phyloP scores from a whole-genome alignment of 805 yeast genomes.

The Sugiyamaella mastotermitis region DNA sequence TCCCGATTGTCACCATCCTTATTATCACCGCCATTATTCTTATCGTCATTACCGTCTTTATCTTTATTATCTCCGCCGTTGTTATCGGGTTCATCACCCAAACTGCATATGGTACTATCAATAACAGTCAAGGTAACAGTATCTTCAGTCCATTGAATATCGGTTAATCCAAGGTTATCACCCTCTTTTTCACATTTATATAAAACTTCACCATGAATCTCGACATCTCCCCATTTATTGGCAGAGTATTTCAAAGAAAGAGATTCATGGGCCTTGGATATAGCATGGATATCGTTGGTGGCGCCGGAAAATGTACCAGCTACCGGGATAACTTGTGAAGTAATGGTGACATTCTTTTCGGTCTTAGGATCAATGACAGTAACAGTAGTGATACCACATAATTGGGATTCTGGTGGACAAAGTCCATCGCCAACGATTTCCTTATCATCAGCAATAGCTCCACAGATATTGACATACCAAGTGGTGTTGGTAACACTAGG shows the following conservation, averaged over 20 bases:
- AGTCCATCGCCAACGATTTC: conserved; percentile 31
- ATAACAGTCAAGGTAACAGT: no score
- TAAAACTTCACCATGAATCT: conserved; percentile 2
- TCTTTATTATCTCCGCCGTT: conserved; percentile 20
- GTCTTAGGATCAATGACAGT: conserved; percentile 45
- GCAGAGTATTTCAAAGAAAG: no score
- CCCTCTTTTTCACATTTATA: neutral
- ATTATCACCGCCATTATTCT: conserved; percentile 16
- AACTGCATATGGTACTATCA: no score
- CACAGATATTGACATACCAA: conserved; percentile 74
- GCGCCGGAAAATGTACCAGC: conserved; percentile 29
- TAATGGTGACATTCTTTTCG: conserved; percentile 34
- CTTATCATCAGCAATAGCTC: conserved; percentile 35
- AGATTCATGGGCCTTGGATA: conserved; percentile 18
- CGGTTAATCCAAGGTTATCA: no score
- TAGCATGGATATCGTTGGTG: conserved; percentile 16
- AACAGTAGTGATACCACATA: conserved; percentile 69
- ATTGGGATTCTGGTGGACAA: conserved; percentile 67
- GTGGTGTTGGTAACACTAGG: conserved; percentile 59
- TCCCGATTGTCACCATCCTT: conserved; percentile 25
- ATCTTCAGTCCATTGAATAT: no score
- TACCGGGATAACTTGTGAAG: conserved; percentile 56
- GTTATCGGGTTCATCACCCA: conserved; percentile 1
- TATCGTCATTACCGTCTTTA: conserved; percentile 22
- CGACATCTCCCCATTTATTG: no score